Conservation (phyloP, 2,329 filamentous ascomycete species). For the Xylariales sp. region DNA sequence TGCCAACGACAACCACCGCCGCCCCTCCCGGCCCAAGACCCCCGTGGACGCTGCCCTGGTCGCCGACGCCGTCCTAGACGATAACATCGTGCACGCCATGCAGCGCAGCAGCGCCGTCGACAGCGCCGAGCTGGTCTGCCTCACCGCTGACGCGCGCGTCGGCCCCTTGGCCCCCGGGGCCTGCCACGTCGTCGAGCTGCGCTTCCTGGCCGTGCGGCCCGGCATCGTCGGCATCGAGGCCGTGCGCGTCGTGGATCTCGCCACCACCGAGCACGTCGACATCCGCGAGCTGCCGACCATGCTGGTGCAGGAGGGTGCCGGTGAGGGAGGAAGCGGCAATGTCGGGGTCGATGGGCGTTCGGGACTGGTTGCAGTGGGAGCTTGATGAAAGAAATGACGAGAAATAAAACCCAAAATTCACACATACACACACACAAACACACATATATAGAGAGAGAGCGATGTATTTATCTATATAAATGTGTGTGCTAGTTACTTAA, state of each 20-base stretch:
- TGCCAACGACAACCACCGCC: too few relatives aligned
- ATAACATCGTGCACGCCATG: constrained; percentile 66
- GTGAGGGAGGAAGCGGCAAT: background rate
- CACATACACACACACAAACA: too few relatives aligned
- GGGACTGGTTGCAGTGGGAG: too few relatives aligned
- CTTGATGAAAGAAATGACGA: too few relatives aligned
- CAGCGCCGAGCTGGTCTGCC: constrained; percentile 64
- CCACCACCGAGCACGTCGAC: constrained; percentile 72
- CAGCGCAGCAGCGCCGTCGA: constrained; percentile 63
- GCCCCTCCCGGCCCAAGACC: constrained; percentile 11
- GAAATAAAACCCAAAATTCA: too few relatives aligned
- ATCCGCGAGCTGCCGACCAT: constrained; percentile 70
- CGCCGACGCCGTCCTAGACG: constrained; percentile 67
- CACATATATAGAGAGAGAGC: too few relatives aligned
- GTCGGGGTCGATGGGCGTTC: too few relatives aligned
- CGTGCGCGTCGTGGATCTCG: constrained; percentile 68
- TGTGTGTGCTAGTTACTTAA: too few relatives aligned
- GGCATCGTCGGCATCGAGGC: constrained; percentile 70
- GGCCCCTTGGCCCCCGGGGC: constrained; percentile 68
- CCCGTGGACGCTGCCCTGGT: constrained; percentile 31
- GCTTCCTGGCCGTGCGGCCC: constrained; percentile 63
- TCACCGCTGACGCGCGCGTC: constrained; percentile 70
- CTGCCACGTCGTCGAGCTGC: constrained; percentile 69
- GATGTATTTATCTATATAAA: too few relatives aligned
- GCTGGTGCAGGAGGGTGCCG: constrained; percentile 38